Evolutionary conservation across 257 asterid species (phyloP).

Genomic region (Knoxia roxburghii): DNA sequence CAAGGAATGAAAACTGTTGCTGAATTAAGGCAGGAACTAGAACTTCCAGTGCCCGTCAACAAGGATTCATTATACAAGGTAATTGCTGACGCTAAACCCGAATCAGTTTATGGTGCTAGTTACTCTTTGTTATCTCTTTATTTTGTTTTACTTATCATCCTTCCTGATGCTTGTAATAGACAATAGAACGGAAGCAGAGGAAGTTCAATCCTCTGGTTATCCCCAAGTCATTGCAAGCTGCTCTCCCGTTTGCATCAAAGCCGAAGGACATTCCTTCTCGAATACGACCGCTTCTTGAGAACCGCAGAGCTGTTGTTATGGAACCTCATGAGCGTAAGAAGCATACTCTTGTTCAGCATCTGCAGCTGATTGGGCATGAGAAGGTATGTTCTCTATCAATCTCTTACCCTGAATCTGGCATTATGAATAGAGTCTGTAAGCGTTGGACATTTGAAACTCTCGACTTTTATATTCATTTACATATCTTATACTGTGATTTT

Average conservation of each 20-base stretch:
- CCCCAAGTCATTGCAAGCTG: constrained; percentile 64
- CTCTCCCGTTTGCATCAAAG: constrained; percentile 71
- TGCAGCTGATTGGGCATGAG: constrained; percentile 49
- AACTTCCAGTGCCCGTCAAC: constrained; percentile 68
- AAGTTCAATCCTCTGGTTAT: constrained; percentile 83
- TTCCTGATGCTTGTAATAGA: constrained; percentile 33
- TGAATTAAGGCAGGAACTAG: constrained; percentile 74
- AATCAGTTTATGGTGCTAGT: constrained; percentile 3
- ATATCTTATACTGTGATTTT: neutral
- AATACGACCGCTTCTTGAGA: constrained; percentile 39
- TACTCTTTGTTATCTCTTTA: constrained; percentile 8
- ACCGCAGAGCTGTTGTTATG: constrained; percentile 72
- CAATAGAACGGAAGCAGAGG: constrained; percentile 73
- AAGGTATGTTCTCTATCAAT: constrained; percentile 43
- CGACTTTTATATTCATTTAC: neutral
- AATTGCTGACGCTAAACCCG: neutral
- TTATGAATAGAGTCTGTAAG: neutral
- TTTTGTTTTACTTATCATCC: neutral
- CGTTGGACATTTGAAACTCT: neutral
- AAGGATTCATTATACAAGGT: constrained; percentile 89
- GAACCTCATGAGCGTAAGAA: constrained; percentile 70
- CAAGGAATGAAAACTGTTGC: constrained; percentile 89
- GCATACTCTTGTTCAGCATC: constrained; percentile 64
- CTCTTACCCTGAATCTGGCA: neutral
- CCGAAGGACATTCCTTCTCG: constrained; percentile 63